A percentile compares a stretch with the other conserved stretches of the same genome.
Evolutionary conservation across 2,329 filamentous ascomycete genomes (phyloP).

Genomic region (Chrysoporthe deuterocubensis): DNA sequence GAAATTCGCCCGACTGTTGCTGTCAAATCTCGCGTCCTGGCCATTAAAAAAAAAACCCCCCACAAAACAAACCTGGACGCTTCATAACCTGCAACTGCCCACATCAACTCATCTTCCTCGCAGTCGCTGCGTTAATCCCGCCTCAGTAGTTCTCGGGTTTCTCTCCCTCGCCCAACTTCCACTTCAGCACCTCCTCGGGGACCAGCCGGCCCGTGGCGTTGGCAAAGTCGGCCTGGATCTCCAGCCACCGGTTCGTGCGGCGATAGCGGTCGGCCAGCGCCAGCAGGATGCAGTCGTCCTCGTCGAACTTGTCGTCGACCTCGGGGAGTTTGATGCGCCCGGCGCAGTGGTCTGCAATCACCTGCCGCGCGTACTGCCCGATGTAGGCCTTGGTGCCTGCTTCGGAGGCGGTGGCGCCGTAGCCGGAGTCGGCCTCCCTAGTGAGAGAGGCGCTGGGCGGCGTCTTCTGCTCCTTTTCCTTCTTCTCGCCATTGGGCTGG

Average conservation of each 20-base stretch:
- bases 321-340: conserved; percentile 18
- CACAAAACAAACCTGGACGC: neutral
- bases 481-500: conserved; percentile 22
- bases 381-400: conserved; percentile 20
- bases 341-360: conserved; percentile 6
- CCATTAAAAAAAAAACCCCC: neutral
- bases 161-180: conserved; percentile 40
- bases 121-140: neutral
- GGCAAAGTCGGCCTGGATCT: conserved; percentile 50
- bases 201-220: conserved; percentile 49
- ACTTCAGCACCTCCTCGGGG: conserved; percentile 42
- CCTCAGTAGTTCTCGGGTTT: conserved; percentile 25
- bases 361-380: conserved; percentile 15
- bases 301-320: conserved; percentile 25
- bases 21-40: neutral
- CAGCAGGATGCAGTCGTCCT: conserved; percentile 37
- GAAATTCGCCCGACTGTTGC: neutral
- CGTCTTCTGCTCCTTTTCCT: conserved; percentile 6
- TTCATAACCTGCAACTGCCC: neutral
- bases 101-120: neutral
- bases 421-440: conserved; percentile 31
- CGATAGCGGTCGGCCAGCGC: conserved; percentile 41
- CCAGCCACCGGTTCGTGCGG: conserved; percentile 42
- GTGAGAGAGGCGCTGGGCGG: conserved; percentile 23
- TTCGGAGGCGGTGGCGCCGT: conserved; percentile 32